Evolutionary conservation across 768 basidiomycete genomes (phyloP).

Genomic region (Tylopilus sp.): DNA sequence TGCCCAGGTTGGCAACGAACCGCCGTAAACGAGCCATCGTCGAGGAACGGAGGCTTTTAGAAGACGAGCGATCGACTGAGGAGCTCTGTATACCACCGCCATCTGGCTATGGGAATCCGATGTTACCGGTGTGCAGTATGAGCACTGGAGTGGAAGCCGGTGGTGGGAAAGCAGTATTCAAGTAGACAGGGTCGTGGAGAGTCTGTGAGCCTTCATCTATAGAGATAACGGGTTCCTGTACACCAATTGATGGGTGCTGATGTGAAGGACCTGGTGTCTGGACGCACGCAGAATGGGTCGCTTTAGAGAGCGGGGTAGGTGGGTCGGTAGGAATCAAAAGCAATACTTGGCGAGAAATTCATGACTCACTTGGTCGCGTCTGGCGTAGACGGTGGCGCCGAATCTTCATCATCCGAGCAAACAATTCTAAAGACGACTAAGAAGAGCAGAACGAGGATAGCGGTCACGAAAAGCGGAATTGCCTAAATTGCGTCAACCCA

Average conservation of each 20-base stretch:
- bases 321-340: slow-evolving; percentile 7
- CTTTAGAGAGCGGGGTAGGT: slow-evolving; percentile 1
- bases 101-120: neutral
- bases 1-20: slow-evolving; percentile 35
- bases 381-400: slow-evolving; percentile 47
- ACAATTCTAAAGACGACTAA: slow-evolving; percentile 84
- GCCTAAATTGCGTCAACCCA: slow-evolving; percentile 51
- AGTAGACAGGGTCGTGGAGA: slow-evolving; percentile 9
- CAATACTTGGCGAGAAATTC: neutral
- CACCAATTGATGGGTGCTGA: neutral
- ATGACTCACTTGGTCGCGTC: slow-evolving; percentile 76
- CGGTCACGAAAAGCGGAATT: slow-evolving; percentile 97
- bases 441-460: slow-evolving; percentile 81
- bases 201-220: slow-evolving; percentile 19
- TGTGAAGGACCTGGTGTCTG: neutral
- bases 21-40: slow-evolving; percentile 36
- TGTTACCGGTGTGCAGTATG: neutral
- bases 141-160: neutral
- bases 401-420: slow-evolving; percentile 46
- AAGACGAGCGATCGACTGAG: neutral
- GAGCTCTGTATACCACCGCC: neutral
- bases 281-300: slow-evolving; percentile 3
- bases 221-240: neutral
- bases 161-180: neutral
- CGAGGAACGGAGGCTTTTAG: slow-evolving; percentile 11